Conservation (phyloP, 441 rosid genomes). For the Syzygium syzygioides region DNA sequence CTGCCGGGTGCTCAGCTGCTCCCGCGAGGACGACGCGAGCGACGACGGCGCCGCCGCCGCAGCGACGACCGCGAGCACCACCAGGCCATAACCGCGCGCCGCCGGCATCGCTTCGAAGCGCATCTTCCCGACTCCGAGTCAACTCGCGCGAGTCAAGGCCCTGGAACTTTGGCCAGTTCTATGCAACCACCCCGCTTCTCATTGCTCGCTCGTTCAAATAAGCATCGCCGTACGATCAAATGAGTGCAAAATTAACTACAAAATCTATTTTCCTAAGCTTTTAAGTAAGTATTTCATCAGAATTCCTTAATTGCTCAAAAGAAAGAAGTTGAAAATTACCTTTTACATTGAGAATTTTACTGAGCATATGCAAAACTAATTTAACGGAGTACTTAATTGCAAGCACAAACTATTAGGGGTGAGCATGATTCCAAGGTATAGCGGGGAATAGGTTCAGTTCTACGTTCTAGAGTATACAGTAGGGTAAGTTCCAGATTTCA, state of each 20-base stretch:
- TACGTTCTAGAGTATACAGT: too few relatives aligned
- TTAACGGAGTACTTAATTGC: too few relatives aligned
- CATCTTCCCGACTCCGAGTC: background rate
- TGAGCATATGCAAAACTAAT: background rate
- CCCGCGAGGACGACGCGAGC: conserved; percentile 28
- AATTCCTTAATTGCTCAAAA: background rate
- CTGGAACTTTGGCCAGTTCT: background rate
- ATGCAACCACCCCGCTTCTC: background rate
- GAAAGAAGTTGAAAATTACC: background rate
- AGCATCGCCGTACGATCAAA: background rate
- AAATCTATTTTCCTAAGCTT: background rate
- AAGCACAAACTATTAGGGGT: too few relatives aligned
- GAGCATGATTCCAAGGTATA: too few relatives aligned
- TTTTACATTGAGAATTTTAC: background rate
- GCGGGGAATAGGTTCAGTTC: too few relatives aligned
- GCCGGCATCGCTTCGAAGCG: background rate
- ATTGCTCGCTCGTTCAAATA: background rate
- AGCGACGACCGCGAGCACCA: background rate
- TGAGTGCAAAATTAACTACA: background rate
- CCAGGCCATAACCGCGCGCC: background rate
- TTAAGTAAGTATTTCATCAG: background rate
- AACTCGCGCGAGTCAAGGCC: background rate
- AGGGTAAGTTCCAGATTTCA: too few relatives aligned
- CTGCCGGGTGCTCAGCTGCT: conserved; percentile 56
- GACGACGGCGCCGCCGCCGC: background rate